Percentiles rank a stretch among this genome's conserved stretches.
Evolutionary conservation across 2,329 filamentous ascomycete genomes (phyloP).

Genomic region (Paraconiothyrium sp.): DNA sequence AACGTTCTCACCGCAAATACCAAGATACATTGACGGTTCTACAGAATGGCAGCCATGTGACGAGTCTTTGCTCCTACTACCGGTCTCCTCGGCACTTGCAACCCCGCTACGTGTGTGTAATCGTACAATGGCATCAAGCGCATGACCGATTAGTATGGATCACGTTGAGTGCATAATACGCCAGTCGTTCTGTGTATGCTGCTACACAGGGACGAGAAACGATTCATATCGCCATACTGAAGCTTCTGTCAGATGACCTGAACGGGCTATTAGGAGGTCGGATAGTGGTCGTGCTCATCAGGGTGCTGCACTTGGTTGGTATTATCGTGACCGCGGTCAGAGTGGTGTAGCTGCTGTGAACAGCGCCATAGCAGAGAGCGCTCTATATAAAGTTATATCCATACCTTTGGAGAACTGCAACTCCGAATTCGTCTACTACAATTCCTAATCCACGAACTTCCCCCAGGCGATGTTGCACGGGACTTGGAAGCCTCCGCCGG

Average conservation of each 20-base stretch:
- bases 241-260: background rate
- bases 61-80: background rate
- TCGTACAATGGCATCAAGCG: background rate
- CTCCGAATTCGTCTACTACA: background rate
- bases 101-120: background rate
- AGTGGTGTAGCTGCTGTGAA: background rate
- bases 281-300: background rate
- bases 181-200: background rate
- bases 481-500: too few species aligned
- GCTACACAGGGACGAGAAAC: too few species aligned
- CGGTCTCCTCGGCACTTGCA: background rate
- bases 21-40: background rate
- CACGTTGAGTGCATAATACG: conserved; percentile 6
- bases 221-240: background rate
- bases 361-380: background rate
- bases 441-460: background rate
- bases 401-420: background rate
- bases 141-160: background rate
- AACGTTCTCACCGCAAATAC: background rate
- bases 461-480: too few species aligned
- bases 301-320: conserved; percentile 2
- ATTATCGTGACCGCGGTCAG: background rate
- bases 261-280: background rate
- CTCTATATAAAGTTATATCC: background rate
- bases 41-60: background rate